These are phyloP conservation scores for Astrothelium macrocarpum DNA, from an alignment of 495 filamentous ascomycete species.

Conservation along the genomic window DNA sequence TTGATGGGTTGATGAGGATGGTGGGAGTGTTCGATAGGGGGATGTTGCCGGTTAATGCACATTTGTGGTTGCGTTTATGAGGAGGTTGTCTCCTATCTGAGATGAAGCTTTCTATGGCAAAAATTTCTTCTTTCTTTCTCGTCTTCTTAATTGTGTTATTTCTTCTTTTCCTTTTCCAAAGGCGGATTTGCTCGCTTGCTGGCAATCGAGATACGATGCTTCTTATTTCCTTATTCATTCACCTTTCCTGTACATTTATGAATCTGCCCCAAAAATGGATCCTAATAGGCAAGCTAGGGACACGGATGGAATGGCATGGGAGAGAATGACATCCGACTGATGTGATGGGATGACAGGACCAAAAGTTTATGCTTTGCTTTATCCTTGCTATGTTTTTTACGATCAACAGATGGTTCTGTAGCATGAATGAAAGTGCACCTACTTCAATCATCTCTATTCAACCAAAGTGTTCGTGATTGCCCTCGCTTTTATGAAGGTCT, in stretches of 20 bases:
- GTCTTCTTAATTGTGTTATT: not conserved
- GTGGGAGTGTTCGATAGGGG: no score
- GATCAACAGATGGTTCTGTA: not conserved
- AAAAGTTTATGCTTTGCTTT: constrained; percentile 1
- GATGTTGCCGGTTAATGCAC: no score
- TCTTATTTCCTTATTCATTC: not conserved
- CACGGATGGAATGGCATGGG: not conserved
- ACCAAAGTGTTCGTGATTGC: no score
- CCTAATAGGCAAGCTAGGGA: not conserved
- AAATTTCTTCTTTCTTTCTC: not conserved
- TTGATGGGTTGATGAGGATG: no score
- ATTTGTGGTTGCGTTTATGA: no score
- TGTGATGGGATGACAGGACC: not conserved
- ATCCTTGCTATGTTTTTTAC: not conserved
- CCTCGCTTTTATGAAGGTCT: no score
- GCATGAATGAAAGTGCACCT: not conserved
- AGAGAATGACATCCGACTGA: not conserved
- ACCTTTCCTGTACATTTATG: not conserved
- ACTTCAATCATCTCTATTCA: not conserved
- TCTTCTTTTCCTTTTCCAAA: not conserved
- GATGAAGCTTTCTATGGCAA: no score
- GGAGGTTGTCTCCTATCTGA: no score
- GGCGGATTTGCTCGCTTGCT: not conserved
- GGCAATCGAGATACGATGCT: not conserved
- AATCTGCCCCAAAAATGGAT: not conserved